Percentiles rank a stretch among this genome's conserved stretches.
phyloP scores from a whole-genome alignment of 2,329 filamentous ascomycete species.

The Neonectria faginata region DNA sequence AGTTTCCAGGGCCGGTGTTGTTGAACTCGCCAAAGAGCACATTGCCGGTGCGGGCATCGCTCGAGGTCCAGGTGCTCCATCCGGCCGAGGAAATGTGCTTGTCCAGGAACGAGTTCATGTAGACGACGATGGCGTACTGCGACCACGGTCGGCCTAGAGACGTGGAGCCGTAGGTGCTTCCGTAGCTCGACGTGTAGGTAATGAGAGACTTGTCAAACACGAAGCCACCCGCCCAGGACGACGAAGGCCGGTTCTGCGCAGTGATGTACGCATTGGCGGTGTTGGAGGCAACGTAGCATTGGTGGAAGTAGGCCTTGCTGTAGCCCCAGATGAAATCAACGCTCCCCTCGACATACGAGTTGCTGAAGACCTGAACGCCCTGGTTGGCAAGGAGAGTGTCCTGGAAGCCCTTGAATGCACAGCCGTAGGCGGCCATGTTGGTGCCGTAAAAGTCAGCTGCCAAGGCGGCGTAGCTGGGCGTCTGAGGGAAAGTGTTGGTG shows the following conservation, averaged over 20 bases:
- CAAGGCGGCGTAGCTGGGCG: conserved; percentile 56
- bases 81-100: conserved; percentile 42
- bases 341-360: conserved; percentile 49
- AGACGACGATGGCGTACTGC: conserved; percentile 58
- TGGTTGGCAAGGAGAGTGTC: conserved; percentile 61
- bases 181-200: conserved; percentile 44
- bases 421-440: conserved; percentile 53
- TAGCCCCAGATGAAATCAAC: conserved; percentile 47
- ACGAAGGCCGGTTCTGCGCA: conserved; percentile 47
- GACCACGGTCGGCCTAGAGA: conserved; percentile 63
- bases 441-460: conserved; percentile 51
- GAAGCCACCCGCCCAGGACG: conserved; percentile 48
- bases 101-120: conserved; percentile 61
- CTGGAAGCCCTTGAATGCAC: conserved; percentile 59
- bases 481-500: conserved; percentile 59
- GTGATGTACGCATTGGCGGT: conserved; percentile 49
- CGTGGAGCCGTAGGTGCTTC: conserved; percentile 49
- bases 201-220: conserved; percentile 49
- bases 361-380: conserved; percentile 60
- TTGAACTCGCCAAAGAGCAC: conserved; percentile 69
- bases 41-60: conserved; percentile 66
- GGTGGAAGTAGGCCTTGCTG: conserved; percentile 51
- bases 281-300: conserved; percentile 54
- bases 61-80: conserved; percentile 63
- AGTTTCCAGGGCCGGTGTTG: conserved; percentile 62